These are phyloP conservation scores for Microdochium nivale DNA, from an alignment of 2,329 filamentous ascomycete genomes.

Conservation along the genomic window DNA sequence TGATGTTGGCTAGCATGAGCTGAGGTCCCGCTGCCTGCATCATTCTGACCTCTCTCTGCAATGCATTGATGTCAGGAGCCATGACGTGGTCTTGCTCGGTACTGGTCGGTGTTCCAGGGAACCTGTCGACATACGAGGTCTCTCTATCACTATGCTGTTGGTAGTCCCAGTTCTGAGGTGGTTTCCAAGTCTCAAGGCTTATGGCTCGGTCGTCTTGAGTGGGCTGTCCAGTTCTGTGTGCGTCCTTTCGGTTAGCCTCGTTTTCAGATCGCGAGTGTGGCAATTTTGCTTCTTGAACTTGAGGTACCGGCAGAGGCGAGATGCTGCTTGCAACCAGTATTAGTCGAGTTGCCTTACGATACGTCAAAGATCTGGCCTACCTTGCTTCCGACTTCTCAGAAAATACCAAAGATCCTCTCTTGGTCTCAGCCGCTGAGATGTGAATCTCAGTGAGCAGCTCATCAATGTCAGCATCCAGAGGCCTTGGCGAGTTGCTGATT, in stretches of 20 bases:
- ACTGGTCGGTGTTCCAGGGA: constrained; percentile 10
- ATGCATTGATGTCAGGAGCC: constrained; percentile 22
- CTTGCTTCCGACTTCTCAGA: constrained; percentile 17
- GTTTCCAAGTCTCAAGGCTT: constrained; percentile 31
- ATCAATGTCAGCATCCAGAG: constrained; percentile 22
- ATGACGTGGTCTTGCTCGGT: constrained; percentile 13
- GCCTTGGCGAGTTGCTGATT: constrained; percentile 23
- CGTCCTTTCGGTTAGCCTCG: neutral
- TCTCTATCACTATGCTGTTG: constrained; percentile 12
- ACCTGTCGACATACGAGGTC: neutral
- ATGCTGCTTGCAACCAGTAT: neutral
- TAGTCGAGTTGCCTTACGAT: neutral
- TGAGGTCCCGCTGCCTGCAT: constrained; percentile 45
- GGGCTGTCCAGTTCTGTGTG: too few species aligned
- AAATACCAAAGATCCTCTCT: constrained; percentile 17
- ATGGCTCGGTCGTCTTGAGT: too few species aligned
- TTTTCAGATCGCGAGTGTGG: neutral
- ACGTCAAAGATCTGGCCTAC: constrained; percentile 11
- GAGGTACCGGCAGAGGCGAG: neutral
- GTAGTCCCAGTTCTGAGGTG: constrained; percentile 33
- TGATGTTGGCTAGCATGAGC: constrained; percentile 45
- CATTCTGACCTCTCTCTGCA: constrained; percentile 44
- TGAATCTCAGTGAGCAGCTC: constrained; percentile 25
- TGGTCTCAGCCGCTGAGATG: constrained; percentile 22
- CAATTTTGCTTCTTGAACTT: neutral